Base-by-base conservation (phyloP, 306 rosid genomes). In the Pachyrhizus erosus region DNA sequence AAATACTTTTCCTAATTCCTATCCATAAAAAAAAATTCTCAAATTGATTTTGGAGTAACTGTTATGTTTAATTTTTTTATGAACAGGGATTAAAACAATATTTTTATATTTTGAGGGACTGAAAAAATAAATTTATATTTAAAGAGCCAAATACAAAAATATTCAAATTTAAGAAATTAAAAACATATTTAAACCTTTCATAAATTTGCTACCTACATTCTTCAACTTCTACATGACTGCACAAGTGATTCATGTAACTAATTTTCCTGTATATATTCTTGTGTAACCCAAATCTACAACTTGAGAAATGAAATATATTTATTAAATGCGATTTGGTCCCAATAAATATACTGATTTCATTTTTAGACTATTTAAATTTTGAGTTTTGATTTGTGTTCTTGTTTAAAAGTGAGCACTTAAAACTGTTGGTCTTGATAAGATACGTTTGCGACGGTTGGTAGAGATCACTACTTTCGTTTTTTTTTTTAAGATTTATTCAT, bases 231-330 rank as follows among this genome's bases (percentile, higher is more conserved):
- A 10, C 51, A 34, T 18, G 4, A 70, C 54, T 48, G 39, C 72
- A 40, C 72, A 40, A 79, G 46, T 83, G 77, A 26, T 42, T 42
- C 37, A 48, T 69, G 82, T 39, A 23, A 49, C 73, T 69, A 34
- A 29, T 37, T 71, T 64, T 64, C 71, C 48, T 20, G 74, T 79
- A 71, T 83, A 83, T 77, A 70, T 71, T 62, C 83, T 24, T 55
- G 31, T 42, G 54, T 65, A 48, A 70, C 75, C 55, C 40, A 26
- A 23, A 48, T 48, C 9, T n/a, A n/a, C 15, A 5, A 37, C 51
- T 51, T 60, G 83, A 70, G 55, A 52, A 64, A 64, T 70, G 33
- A 33, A 31, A 69, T 55, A 66, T 31, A 13, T 54, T 54, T 75
- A 52, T 62, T 7, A 29, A 62, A 15, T 26, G 27, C 5, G 4